Evolutionary conservation across 2,329 filamentous ascomycete genomes (phyloP), one percentile per base, ranked within the genome.

Genomic region (Penicillium crustosum): DNA sequence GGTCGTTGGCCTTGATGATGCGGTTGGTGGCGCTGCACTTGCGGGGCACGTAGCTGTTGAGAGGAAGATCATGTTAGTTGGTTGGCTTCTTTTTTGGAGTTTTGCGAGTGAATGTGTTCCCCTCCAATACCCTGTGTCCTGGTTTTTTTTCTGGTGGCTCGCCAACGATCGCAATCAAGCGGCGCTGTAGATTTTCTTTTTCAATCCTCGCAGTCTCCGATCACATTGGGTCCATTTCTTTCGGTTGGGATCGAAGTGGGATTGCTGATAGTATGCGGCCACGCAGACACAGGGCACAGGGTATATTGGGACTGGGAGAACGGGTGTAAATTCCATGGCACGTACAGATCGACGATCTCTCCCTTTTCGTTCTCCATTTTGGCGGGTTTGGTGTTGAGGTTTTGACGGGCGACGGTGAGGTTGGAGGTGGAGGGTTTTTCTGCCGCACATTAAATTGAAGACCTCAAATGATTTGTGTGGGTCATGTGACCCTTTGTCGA

Each of bases 341-440:
- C 89, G 82, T 88, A 96, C 91, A 96, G 92, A 85, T 97, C 93
- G 81, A 97, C 94, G 84, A 97, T 93, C 83, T 97, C 92, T 85
- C 93, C 93, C 84, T 92, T 92, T 86, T 97, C 94, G 92, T 99
- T 99, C 88, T 99, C 94, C 94, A 97, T 99, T 83, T 86, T 93
- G 77, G 72, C 75, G 75, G 65, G 73, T 72, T 70, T 74, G 73
- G 66, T 73, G 57, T 62, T 66, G 68, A 68, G 69, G 64, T 65
- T 74, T 74, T 68, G 70, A 70, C 70, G 70, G 73, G 72, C 65
- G 67, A 66, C 69, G 70, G 68, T 68, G 68, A 67, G 64, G 69
- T 67, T 65, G 63, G 60, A 65, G 60, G 63, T 61, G 68, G 67
- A 68, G 67, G 70, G 68, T 69, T 70, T 66, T 67, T 66, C 56